Percentiles rank a stretch among this genome's conserved stretches.
Conservation (phyloP, 805 yeast species). For the Starmerella floris region DNA sequence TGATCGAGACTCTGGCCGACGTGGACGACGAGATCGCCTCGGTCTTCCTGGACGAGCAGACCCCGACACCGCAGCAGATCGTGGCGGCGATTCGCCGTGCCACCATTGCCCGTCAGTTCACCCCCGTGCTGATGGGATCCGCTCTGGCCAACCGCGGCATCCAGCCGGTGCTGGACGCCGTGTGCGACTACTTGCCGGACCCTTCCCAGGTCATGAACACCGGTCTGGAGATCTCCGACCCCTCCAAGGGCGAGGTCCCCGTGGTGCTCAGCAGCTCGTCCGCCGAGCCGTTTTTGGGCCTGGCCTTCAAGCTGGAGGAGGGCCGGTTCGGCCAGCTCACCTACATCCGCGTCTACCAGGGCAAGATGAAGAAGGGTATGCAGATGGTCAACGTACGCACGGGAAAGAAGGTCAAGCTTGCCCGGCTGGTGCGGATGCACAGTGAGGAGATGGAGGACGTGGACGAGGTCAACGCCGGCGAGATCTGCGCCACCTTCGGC, state of each 20-base stretch:
- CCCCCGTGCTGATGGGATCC: constrained; percentile 99
- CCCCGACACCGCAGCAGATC: constrained; percentile 73
- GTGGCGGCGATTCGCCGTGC: constrained; percentile 83
- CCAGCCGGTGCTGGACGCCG: constrained; percentile 91
- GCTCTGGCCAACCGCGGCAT: constrained; percentile 94
- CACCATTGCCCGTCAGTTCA: constrained; percentile 87
- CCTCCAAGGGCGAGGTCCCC: constrained; percentile 42
- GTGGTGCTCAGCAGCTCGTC: constrained; percentile 63
- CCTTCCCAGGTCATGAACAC: constrained; percentile 88
- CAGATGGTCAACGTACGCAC: constrained; percentile 79
- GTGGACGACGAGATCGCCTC: constrained; percentile 97
- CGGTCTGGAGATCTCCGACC: constrained; percentile 56
- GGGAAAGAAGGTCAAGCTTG: constrained; percentile 84
- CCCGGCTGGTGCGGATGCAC: constrained; percentile 96
- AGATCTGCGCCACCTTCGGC: constrained; percentile 98
- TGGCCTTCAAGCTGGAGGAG: constrained; percentile 98
- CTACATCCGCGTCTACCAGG: constrained; percentile 93
- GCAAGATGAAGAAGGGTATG: constrained; percentile 79
- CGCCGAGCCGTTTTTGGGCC: constrained; percentile 74
- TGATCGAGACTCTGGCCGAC: constrained; percentile 92
- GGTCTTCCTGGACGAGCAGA: constrained; percentile 75
- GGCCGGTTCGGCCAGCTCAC: constrained; percentile 97
- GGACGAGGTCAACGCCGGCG: constrained; percentile 91
- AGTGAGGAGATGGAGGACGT: constrained; percentile 98
- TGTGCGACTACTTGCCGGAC: constrained; percentile 87